phyloP scores from a whole-genome alignment of 495 filamentous ascomycete genomes.

The Penicillium parvum region DNA sequence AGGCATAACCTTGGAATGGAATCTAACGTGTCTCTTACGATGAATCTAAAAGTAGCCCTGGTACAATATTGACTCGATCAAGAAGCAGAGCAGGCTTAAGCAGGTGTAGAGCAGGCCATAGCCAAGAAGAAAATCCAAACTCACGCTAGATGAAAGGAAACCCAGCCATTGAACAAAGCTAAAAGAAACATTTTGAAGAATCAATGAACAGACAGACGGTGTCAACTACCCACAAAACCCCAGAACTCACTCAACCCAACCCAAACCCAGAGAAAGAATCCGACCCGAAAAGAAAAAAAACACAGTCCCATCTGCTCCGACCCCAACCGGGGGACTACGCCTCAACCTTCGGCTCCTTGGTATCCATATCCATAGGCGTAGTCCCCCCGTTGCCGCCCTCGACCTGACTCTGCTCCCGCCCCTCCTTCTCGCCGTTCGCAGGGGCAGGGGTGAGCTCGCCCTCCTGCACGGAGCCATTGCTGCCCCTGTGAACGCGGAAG shows the following conservation, averaged over 20 bases:
- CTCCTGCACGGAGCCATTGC: conserved; percentile 25
- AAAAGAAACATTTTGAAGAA: too few species aligned
- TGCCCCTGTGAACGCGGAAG: conserved; percentile 36
- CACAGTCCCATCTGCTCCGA: neutral
- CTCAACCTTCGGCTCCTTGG: conserved; percentile 33
- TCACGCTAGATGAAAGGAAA: too few species aligned
- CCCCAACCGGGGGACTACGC: neutral
- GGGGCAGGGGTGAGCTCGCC: conserved; percentile 27
- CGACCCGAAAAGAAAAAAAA: neutral
- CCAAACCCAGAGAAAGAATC: conserved; percentile 12
- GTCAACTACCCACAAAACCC: neutral
- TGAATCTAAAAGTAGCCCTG: too few species aligned
- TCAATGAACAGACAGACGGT: too few species aligned
- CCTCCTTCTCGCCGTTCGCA: conserved; percentile 19
- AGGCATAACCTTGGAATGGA: too few species aligned
- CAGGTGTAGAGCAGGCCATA: too few species aligned
- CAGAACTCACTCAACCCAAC: conserved; percentile 1
- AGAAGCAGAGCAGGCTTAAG: too few species aligned
- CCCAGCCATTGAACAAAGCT: too few species aligned
- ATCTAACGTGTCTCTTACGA: too few species aligned
- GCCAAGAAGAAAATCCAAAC: too few species aligned
- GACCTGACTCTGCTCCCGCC: conserved; percentile 14
- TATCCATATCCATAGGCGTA: conserved; percentile 43
- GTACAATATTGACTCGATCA: too few species aligned
- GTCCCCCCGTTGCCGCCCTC: conserved; percentile 24